phyloP scores from a whole-genome alignment of 177 flowering plant species.

The Vitis hybrid region DNA sequence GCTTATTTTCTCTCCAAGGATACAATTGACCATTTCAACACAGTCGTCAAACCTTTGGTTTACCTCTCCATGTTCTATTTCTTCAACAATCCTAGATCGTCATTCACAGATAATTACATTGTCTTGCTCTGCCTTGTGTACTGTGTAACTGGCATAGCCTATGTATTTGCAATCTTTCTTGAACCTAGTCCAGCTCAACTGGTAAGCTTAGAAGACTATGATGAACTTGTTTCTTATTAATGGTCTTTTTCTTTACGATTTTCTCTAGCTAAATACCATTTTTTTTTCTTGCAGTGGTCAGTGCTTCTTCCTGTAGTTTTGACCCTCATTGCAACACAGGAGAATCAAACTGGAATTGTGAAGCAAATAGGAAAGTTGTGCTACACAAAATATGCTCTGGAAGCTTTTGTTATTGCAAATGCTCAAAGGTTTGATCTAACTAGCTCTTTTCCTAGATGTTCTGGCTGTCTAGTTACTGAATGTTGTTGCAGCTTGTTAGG shows the following conservation, averaged over 20 bases:
- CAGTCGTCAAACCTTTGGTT: constrained; percentile 70
- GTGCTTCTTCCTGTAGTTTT: constrained; percentile 71
- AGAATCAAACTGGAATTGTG: constrained; percentile 19
- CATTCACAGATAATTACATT: constrained; percentile 71
- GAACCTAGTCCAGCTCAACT: constrained; percentile 82
- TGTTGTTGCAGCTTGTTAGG: background rate
- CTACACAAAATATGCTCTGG: constrained; percentile 69
- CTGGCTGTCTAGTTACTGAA: background rate
- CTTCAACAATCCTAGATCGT: constrained; percentile 81
- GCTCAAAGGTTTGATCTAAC: constrained; percentile 42
- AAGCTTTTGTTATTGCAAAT: constrained; percentile 62
- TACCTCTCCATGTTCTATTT: constrained; percentile 86
- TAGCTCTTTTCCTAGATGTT: background rate
- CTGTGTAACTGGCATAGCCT: constrained; percentile 86
- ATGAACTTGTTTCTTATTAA: background rate
- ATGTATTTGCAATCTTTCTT: constrained; percentile 69
- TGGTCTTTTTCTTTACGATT: background rate
- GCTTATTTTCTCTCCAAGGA: constrained; percentile 83
- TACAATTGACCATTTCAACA: constrained; percentile 77
- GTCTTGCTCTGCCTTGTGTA: constrained; percentile 78
- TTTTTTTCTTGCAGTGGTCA: constrained; percentile 46
- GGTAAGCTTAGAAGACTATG: constrained; percentile 36
- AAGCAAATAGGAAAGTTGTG: constrained; percentile 42
- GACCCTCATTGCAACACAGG: constrained; percentile 54
- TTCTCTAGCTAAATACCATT: constrained; percentile 22